Evolutionary conservation across 257 asterid genomes (phyloP).

Genomic region (Plantago ovata): DNA sequence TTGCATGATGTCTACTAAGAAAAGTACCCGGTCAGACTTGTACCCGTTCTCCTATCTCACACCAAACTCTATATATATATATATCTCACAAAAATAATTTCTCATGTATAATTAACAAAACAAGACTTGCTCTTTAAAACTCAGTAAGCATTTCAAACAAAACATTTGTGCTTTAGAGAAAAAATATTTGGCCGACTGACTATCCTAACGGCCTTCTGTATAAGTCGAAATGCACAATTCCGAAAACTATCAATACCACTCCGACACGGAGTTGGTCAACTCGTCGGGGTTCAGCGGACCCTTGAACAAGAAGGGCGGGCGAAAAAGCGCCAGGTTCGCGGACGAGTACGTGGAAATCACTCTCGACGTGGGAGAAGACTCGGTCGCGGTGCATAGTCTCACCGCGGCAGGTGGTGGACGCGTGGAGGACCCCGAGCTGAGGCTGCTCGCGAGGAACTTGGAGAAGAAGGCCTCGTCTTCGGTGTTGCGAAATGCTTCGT

Average conservation of each 20-base stretch:
- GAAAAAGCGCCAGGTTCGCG: slow-evolving; percentile 64
- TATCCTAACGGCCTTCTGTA: too few species aligned
- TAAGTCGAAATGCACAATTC: slow-evolving; percentile 36
- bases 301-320: slow-evolving; percentile 57
- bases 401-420: slow-evolving; percentile 78
- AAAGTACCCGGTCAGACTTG: not conserved
- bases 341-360: slow-evolving; percentile 91
- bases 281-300: slow-evolving; percentile 68
- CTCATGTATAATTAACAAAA: too few species aligned
- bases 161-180: too few species aligned
- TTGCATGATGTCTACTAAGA: too few species aligned
- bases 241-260: slow-evolving; percentile 42
- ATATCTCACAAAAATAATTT: not conserved
- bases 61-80: not conserved
- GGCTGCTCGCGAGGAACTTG: slow-evolving; percentile 61
- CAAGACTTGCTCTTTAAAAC: too few species aligned
- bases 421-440: slow-evolving; percentile 83
- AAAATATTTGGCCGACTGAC: too few species aligned
- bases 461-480: slow-evolving; percentile 62
- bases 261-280: slow-evolving; percentile 51
- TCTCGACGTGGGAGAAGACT: slow-evolving; percentile 75
- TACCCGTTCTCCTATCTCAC: not conserved
- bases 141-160: too few species aligned
- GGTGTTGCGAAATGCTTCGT: slow-evolving; percentile 60
- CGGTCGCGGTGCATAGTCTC: slow-evolving; percentile 93